Percentiles rank a stretch among this genome's conserved stretches.
These are phyloP conservation scores for Vicia faba DNA, from an alignment of 306 rosid genomes.

Conservation along the genomic window DNA sequence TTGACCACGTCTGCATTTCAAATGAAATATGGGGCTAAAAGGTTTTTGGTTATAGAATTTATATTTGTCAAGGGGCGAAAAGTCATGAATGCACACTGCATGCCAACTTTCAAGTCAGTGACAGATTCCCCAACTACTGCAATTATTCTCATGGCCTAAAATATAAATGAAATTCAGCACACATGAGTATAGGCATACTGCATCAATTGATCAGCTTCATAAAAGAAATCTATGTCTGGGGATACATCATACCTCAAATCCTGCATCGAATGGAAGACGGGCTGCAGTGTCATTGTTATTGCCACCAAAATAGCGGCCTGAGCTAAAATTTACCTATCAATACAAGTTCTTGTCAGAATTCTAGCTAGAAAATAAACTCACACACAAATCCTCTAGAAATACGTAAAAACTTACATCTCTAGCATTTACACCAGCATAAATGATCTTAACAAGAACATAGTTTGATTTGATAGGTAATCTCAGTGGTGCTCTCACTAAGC, in stretches of 20 bases:
- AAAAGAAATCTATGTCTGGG: constrained; percentile 13
- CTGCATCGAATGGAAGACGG: constrained; percentile 91
- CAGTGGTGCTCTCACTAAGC: no score
- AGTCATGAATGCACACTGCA: no score
- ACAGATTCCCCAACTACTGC: constrained; percentile 86
- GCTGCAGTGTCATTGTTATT: constrained; percentile 46
- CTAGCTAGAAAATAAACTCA: not conserved
- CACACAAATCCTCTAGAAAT: constrained; percentile 34
- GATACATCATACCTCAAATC: constrained; percentile 75
- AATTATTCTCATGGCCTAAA: constrained; percentile 90
- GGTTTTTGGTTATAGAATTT: no score
- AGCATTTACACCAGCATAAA: no score
- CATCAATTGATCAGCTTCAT: constrained; percentile 24
- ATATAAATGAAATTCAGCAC: constrained; percentile 28
- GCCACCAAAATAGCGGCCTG: constrained; percentile 81
- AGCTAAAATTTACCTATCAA: constrained; percentile 92
- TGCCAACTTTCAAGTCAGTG: constrained; percentile 56
- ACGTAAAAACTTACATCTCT: constrained; percentile 34
- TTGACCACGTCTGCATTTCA: no score
- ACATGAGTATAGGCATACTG: constrained; percentile 28
- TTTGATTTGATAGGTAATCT: no score
- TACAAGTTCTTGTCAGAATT: constrained; percentile 40
- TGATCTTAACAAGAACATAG: no score
- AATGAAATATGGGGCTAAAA: no score
- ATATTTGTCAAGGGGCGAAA: no score